Base-by-base conservation (phyloP, 2,329 filamentous ascomycete species). In the Xylaria sp. region DNA sequence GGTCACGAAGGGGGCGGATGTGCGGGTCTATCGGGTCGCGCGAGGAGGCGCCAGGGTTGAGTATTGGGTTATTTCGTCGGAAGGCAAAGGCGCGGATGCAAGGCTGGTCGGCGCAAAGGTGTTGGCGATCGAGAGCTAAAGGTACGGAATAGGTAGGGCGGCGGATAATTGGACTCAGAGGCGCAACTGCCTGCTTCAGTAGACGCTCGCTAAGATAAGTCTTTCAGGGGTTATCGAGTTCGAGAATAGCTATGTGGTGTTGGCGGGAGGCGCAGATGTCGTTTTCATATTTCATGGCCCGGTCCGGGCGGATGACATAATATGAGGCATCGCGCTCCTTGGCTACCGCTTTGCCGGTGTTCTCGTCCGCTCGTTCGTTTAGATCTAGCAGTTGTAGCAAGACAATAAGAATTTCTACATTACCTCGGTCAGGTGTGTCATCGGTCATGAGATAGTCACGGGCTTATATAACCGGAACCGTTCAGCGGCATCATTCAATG, bases 41-140 rank as follows among this genome's bases (percentile, higher is more conserved):
- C 80, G 85, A 69, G 87, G 85, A 44, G 79, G 80, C 11, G 86
- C 87, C 25, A 84, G 89, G 72, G 82, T 83, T 13, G 91, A 96
- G 77, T 96, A 96, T 76, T 97, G 89, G 84, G 79, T 97, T 60
- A 79, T 97, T 47, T 86, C 85, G 21, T 74, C 90, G 68, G 83
- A 88, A 67, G 80, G 77, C 15, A 79, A 83, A 52, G 83, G 82
- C 11, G 83, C 81, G 17, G 84, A 46, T 25, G 69, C 70, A 29
- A 69, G 82, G 77, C 71, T 97, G 62, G 87, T 97, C 7, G 93
- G 93, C 13, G 82, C 90, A 58, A 94, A 92, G 82, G 91, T 89
- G 10, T 79, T 92, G 77, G 86, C 89, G 25, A 82, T 96, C 65
- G 93, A 97, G 82, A 87, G 84, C 70, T 90, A 60, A 60, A 4